A percentile compares a stretch with the other conserved stretches of the same genome.
These are phyloP conservation scores for Durio zibethinus DNA, from an alignment of 345 rosid species.

Conservation along the genomic window DNA sequence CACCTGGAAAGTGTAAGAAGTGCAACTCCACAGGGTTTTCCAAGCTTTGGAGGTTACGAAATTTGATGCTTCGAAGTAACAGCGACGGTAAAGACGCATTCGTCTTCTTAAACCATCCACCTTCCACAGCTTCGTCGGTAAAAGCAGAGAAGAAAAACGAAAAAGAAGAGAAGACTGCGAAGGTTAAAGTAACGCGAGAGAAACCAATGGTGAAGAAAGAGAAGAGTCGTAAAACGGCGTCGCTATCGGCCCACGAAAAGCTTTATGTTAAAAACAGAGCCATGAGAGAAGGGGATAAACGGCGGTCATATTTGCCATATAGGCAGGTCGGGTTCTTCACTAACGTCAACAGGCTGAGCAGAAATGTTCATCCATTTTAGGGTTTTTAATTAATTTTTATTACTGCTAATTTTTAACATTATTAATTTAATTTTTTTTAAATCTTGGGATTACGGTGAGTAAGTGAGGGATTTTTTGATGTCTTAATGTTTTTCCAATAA, in stretches of 20 bases:
- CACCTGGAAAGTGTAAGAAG: slow-evolving; percentile 7
- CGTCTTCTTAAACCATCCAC: slow-evolving; percentile 33
- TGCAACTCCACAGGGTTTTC: slow-evolving; percentile 59
- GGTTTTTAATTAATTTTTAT: no score
- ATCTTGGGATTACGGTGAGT: not conserved
- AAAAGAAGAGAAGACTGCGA: not conserved
- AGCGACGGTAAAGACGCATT: slow-evolving; percentile 58
- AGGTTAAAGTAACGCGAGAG: not conserved
- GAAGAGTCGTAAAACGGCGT: not conserved
- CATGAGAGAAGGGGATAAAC: slow-evolving; percentile 8
- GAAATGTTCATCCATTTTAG: slow-evolving; percentile 22
- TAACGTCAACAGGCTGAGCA: slow-evolving; percentile 15
- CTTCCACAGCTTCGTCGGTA: not conserved
- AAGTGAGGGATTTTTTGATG: not conserved
- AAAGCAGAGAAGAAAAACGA: slow-evolving; percentile 4
- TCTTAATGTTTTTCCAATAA: not conserved
- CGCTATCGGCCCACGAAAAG: not conserved
- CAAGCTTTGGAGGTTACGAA: slow-evolving; percentile 46
- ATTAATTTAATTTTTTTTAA: not conserved
- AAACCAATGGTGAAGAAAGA: not conserved
- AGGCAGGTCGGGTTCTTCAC: slow-evolving; percentile 15
- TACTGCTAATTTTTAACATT: not conserved
- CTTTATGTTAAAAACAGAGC: slow-evolving; percentile 14
- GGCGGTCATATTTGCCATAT: slow-evolving; percentile 21
- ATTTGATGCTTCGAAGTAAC: slow-evolving; percentile 33